phyloP scores from a whole-genome alignment of 2,329 filamentous ascomycete species.

The Alternaria alternata region DNA sequence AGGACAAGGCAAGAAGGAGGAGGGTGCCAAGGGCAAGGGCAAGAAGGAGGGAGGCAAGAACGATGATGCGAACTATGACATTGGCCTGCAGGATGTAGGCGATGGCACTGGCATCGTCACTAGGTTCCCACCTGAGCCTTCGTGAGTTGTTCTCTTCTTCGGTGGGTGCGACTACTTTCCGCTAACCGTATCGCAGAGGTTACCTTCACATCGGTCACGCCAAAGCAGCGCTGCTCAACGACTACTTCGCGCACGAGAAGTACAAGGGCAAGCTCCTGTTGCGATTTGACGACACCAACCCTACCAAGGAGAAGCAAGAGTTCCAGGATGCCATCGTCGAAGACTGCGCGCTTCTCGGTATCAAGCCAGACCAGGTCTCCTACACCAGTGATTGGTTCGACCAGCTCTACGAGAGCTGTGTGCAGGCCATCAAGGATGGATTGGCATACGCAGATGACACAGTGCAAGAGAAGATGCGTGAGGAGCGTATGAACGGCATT shows the following conservation, averaged over 20 bases:
- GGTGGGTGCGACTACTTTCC: neutral
- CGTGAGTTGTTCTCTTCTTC: constrained; percentile 60
- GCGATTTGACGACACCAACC: constrained; percentile 97
- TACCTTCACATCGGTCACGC: constrained; percentile 96
- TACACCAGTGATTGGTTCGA: constrained; percentile 98
- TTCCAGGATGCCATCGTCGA: constrained; percentile 93
- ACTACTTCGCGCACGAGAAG: constrained; percentile 94
- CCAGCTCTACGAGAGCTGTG: constrained; percentile 83
- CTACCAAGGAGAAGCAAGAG: constrained; percentile 95
- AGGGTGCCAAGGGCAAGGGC: constrained; percentile 70
- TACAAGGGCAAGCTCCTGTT: constrained; percentile 91
- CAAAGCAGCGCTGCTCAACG: constrained; percentile 91
- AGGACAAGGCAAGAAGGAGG: constrained; percentile 48
- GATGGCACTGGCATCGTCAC: constrained; percentile 80
- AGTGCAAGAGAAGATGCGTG: constrained; percentile 84
- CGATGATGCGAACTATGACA: constrained; percentile 86
- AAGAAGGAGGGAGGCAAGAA: constrained; percentile 71
- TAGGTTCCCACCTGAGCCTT: constrained; percentile 92
- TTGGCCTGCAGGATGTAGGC: constrained; percentile 83
- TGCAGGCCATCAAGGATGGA: constrained; percentile 84
- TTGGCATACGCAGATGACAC: constrained; percentile 96
- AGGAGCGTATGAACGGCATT: constrained; percentile 84
- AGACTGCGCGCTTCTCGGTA: constrained; percentile 89
- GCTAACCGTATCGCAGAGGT: constrained; percentile 56
- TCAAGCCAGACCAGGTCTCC: constrained; percentile 84